Conservation (phyloP, 1,139 yeast species). For the Yamadazyma epiphylla region DNA sequence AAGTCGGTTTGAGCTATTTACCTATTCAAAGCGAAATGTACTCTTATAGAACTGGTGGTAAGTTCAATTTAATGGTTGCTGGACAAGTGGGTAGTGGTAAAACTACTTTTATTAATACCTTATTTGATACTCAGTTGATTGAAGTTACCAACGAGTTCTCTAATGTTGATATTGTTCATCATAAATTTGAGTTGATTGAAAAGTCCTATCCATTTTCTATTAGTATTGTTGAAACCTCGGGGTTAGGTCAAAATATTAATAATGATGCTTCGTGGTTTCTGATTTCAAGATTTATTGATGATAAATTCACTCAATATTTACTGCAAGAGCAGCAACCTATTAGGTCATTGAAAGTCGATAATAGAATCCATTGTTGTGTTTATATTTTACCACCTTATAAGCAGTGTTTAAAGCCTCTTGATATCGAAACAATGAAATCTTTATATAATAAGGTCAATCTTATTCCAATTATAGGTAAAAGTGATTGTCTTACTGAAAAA, state of each 20-base stretch:
- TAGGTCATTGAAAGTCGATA: constrained; percentile 46
- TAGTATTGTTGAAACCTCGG: constrained; percentile 39
- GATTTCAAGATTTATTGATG: constrained; percentile 53
- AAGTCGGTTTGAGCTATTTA: constrained; percentile 21
- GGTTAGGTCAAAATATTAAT: constrained; percentile 28
- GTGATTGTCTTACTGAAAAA: constrained; percentile 57
- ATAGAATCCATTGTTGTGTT: constrained; percentile 72
- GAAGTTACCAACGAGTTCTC: constrained; percentile 14
- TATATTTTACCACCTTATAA: constrained; percentile 64
- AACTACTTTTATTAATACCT: constrained; percentile 69
- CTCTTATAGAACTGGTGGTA: constrained; percentile 25
- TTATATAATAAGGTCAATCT: constrained; percentile 63
- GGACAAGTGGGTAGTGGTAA: constrained; percentile 82
- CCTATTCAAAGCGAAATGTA: constrained; percentile 23
- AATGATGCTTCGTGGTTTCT: constrained; percentile 59
- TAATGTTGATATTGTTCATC: constrained; percentile 26
- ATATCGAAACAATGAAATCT: constrained; percentile 66
- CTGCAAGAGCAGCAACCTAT: constrained; percentile 73
- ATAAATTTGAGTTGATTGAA: constrained; percentile 44
- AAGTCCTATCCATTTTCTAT: constrained; percentile 48
- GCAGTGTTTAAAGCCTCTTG: constrained; percentile 52
- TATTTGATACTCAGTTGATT: constrained; percentile 24
- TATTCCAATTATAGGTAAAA: constrained; percentile 73
- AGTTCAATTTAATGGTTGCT: constrained; percentile 63
- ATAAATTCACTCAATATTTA: constrained; percentile 54